Evolutionary conservation across 352 stramenopile species (phyloP).

Genomic region (Chrysophaeum taylorii): DNA sequence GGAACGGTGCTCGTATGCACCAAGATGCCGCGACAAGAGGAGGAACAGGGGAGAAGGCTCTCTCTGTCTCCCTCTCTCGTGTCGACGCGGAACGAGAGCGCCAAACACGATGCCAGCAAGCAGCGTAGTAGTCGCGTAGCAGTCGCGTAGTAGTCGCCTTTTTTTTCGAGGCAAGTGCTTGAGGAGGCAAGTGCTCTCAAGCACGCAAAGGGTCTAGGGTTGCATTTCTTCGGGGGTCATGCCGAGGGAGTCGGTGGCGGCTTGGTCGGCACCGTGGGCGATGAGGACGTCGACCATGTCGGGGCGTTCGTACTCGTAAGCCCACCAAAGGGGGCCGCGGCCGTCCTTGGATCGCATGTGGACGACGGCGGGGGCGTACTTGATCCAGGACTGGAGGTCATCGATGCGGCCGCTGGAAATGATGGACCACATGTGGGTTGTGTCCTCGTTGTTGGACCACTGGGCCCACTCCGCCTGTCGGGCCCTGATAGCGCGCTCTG

Average conservation of each 20-base stretch:
- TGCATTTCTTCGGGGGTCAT: neutral
- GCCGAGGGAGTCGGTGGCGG: neutral
- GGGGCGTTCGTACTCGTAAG: constrained; percentile 43
- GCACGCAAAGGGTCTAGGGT: too few relatives aligned
- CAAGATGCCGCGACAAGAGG: too few relatives aligned
- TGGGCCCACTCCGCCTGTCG: constrained; percentile 31
- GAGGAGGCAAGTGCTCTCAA: too few relatives aligned
- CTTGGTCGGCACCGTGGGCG: constrained; percentile 26
- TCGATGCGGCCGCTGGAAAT: constrained; percentile 44
- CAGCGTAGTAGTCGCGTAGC: too few relatives aligned
- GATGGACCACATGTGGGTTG: constrained; percentile 53
- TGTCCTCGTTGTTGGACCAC: constrained; percentile 51
- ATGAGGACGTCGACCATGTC: constrained; percentile 46
- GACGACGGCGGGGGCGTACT: constrained; percentile 39
- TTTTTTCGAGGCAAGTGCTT: too few relatives aligned
- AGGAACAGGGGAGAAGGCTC: too few relatives aligned
- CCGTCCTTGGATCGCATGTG: constrained; percentile 49
- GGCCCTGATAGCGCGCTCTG: too few relatives aligned
- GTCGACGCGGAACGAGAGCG: too few relatives aligned
- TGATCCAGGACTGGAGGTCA: constrained; percentile 41
- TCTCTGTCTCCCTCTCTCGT: too few relatives aligned
- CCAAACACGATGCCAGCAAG: too few relatives aligned
- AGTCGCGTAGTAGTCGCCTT: too few relatives aligned
- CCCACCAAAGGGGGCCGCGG: constrained; percentile 57
- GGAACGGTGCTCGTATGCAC: too few relatives aligned